These are phyloP conservation scores for Ceratocystis variospora DNA, from an alignment of 2,329 filamentous ascomycete genomes.

Conservation along the genomic window DNA sequence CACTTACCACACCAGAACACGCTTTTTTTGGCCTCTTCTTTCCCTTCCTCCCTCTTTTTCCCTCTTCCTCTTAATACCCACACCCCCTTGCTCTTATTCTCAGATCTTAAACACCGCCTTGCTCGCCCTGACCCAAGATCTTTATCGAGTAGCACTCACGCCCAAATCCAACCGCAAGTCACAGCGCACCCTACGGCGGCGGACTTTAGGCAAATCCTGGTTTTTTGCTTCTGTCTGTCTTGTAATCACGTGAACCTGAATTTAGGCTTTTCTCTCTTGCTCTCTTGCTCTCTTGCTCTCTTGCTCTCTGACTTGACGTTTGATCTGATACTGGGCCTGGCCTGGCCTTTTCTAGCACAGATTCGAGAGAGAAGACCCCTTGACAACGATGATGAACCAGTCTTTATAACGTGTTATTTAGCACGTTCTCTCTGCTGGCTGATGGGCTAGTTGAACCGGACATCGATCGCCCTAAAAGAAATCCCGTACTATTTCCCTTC, in stretches of 20 bases:
- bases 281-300: background rate
- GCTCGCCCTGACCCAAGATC: conserved; percentile 1
- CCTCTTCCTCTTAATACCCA: background rate
- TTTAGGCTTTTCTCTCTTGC: background rate
- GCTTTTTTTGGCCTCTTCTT: background rate
- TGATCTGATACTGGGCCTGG: no score
- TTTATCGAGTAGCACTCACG: background rate
- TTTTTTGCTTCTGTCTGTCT: background rate
- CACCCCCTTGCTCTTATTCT: background rate
- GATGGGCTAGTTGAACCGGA: no score
- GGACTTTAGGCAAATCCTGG: no score
- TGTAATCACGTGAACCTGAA: background rate
- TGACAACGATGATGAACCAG: no score
- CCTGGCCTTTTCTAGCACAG: no score
- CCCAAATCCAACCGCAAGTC: conserved; percentile 1
- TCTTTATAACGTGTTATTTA: no score
- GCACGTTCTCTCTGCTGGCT: no score
- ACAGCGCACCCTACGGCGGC: background rate
- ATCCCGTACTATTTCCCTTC: no score
- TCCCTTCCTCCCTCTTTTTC: background rate
- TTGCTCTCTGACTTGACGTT: background rate
- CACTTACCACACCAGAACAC: background rate
- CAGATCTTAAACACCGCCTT: background rate
- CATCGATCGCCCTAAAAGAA: no score
- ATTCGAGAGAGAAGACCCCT: no score